These are phyloP conservation scores for Amorphotheca resinae DNA, from an alignment of 495 filamentous ascomycete genomes.

Conservation along the genomic window DNA sequence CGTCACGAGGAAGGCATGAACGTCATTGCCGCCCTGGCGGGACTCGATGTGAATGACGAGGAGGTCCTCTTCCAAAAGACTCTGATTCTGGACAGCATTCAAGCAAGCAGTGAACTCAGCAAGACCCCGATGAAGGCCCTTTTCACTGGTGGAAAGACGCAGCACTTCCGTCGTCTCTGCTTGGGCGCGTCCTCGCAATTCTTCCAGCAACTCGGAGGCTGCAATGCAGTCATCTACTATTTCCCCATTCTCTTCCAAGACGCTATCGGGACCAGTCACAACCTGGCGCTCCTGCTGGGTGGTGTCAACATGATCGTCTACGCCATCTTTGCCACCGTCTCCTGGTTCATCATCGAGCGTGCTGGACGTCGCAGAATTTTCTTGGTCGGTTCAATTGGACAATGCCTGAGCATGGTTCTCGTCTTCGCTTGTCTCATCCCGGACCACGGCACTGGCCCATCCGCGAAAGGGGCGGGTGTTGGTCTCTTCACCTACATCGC, in stretches of 20 bases:
- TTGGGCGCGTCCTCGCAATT: conserved; percentile 52
- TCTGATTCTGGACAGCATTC: conserved; percentile 52
- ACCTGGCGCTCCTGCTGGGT: conserved; percentile 56
- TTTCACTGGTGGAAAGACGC: conserved; percentile 49
- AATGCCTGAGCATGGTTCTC: conserved; percentile 60
- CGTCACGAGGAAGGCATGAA: conserved; percentile 54
- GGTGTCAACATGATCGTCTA: conserved; percentile 77
- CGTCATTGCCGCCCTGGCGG: conserved; percentile 58
- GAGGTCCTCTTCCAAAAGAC: conserved; percentile 45
- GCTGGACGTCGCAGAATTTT: conserved; percentile 63
- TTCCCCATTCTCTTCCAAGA: conserved; percentile 64
- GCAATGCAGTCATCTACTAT: conserved; percentile 80
- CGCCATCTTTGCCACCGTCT: conserved; percentile 61
- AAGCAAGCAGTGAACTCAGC: conserved; percentile 44
- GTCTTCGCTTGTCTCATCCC: conserved; percentile 63
- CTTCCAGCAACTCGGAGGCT: conserved; percentile 69
- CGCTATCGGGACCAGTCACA: conserved; percentile 43
- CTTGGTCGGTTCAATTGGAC: conserved; percentile 55
- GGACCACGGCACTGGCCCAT: conserved; percentile 23
- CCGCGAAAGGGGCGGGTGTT: conserved; percentile 59
- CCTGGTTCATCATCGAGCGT: conserved; percentile 71
- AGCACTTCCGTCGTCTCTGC: conserved; percentile 51
- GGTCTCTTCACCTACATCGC: conserved; percentile 74
- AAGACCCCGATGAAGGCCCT: conserved; percentile 43
- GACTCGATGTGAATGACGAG: conserved; percentile 42